A percentile compares a stretch with the other conserved stretches of the same genome.
phyloP scores from a whole-genome alignment of 192 early-diverging fungal species.

The Spizellomyces sp. region DNA sequence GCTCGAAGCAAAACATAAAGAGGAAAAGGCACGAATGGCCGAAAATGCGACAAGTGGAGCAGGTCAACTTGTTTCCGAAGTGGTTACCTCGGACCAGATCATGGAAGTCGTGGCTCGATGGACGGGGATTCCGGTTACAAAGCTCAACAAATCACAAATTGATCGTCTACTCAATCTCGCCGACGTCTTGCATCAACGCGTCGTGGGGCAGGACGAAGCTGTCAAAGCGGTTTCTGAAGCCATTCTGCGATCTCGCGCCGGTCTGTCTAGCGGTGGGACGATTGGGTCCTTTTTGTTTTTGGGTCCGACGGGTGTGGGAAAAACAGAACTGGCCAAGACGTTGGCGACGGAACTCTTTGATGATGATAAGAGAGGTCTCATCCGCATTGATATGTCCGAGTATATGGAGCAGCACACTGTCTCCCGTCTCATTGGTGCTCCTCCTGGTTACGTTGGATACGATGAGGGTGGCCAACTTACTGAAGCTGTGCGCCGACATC shows the following conservation, averaged over 20 bases:
- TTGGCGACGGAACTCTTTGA: slow-evolving; percentile 86
- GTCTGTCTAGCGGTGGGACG: slow-evolving; percentile 74
- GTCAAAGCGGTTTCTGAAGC: slow-evolving; percentile 91
- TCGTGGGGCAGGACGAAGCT: slow-evolving; percentile 92
- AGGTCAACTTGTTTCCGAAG: slow-evolving; percentile 73
- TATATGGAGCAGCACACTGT: slow-evolving; percentile 93
- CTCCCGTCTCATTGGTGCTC: slow-evolving; percentile 88
- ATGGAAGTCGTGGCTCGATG: slow-evolving; percentile 91
- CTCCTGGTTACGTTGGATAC: slow-evolving; percentile 96
- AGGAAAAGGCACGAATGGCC: slow-evolving; percentile 63
- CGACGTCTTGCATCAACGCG: slow-evolving; percentile 76
- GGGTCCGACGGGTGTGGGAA: slow-evolving; percentile 96
- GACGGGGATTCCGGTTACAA: slow-evolving; percentile 96
- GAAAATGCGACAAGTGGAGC: slow-evolving; percentile 37
- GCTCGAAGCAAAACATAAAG: slow-evolving; percentile 68
- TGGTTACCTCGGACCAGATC: slow-evolving; percentile 90
- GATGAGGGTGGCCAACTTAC: slow-evolving; percentile 97
- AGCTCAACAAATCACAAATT: slow-evolving; percentile 82
- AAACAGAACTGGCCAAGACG: slow-evolving; percentile 67
- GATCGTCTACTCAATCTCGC: slow-evolving; percentile 82
- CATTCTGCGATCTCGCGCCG: slow-evolving; percentile 86
- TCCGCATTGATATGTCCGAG: slow-evolving; percentile 99
- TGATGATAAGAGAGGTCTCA: slow-evolving; percentile 93
- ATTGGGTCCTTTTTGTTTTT: slow-evolving; percentile 95
- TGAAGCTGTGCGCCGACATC: slow-evolving; percentile 86